Evolutionary conservation across 2,329 filamentous ascomycete genomes (phyloP).

Genomic region (Periconia digitata): DNA sequence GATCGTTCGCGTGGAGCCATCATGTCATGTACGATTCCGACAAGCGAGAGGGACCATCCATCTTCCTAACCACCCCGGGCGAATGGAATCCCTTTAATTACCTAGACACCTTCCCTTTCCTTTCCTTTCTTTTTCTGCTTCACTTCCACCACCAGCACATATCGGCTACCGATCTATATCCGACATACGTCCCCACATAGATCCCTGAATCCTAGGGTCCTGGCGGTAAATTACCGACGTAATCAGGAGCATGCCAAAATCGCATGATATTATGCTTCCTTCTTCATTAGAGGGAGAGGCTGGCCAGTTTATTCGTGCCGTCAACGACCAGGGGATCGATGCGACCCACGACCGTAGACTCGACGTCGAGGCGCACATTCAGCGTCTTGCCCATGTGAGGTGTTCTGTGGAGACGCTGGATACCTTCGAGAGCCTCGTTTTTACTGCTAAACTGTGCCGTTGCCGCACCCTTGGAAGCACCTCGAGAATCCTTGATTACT

Average conservation of each 20-base stretch:
- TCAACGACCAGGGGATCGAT: slow-evolving; percentile 28
- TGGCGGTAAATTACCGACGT: background rate
- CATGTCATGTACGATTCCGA: too few relatives aligned
- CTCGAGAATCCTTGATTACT: slow-evolving; percentile 26
- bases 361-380: slow-evolving; percentile 37
- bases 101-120: too few relatives aligned
- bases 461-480: slow-evolving; percentile 35
- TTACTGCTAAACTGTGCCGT: slow-evolving; percentile 34
- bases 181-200: background rate
- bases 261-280: background rate
- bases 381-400: slow-evolving; percentile 34
- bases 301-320: slow-evolving; percentile 19
- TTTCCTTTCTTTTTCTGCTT: background rate
- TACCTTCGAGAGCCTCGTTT: slow-evolving; percentile 33
- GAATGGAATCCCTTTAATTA: too few relatives aligned
- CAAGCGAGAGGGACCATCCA: too few relatives aligned
- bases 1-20: too few relatives aligned
- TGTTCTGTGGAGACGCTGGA: slow-evolving; percentile 25
- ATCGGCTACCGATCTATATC: background rate
- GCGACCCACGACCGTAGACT: slow-evolving; percentile 36
- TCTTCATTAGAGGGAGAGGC: background rate
- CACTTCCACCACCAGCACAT: background rate
- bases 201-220: background rate
- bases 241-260: background rate
- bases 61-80: too few relatives aligned